Base-by-base conservation (phyloP, 441 rosid species). In the Bruguiera hainesii region DNA sequence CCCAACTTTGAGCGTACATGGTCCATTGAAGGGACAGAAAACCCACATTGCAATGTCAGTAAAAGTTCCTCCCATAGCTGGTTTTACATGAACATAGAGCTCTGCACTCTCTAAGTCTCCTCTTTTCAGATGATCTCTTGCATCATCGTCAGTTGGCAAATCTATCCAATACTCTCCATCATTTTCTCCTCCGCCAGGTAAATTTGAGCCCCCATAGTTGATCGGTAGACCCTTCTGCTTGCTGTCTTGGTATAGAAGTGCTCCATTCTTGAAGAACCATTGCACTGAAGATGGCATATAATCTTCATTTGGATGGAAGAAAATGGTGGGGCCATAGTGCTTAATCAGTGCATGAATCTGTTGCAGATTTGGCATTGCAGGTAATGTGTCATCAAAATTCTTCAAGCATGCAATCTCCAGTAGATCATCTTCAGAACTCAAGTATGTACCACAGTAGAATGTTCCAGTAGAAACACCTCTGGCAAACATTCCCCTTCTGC, bases 11-110 rank as follows among this genome's bases (percentile, higher is more conserved):
- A 93, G 77, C 28, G 87, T 87, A n/a, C 84, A 90, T 58, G 97
- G 96, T 29, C 98, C 97, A n/a, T 93, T 93, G 74, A 90, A 90
- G 49, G 97, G 96, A 74, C 86, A 90, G 66, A 90, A 93, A 59
- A 90, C 79, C 97, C 97, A 89, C 90, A 89, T 84, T 59, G 78
- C 92, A 20, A 93, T 79, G 73, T 93, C 96, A 4, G 94, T 93
- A 78, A 82, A 90, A 20, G 94, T 84, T 50, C 96, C 97, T 31
- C 98, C 97, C 9, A 79, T 56, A 28, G 92, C 91, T 21, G 96
- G 97, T 76, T 93, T 93, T 66, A 85, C 82, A 67, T 93, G 94
- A 68, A 79, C 76, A 75, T 90, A 90, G 35, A 93, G 88, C 68
- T 87, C 82, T 10, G 94, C 83, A 30, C 89, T 87, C 70, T 71